phyloP scores from a whole-genome alignment of 2,329 filamentous ascomycete species.

The Cladobotryum protrusum region DNA sequence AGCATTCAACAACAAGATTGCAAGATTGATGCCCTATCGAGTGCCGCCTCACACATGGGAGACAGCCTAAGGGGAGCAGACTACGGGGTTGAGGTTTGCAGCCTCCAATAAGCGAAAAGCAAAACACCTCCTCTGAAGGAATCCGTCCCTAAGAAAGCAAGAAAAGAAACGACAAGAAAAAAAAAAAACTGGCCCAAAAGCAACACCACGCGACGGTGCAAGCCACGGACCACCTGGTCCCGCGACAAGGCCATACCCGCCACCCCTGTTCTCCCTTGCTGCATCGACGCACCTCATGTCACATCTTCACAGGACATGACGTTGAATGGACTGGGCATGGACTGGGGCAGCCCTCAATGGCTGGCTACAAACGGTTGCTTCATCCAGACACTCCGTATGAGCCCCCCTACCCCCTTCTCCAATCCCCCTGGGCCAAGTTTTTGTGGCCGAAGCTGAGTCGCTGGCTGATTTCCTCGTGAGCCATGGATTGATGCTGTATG shows the following conservation, averaged over 20 bases:
- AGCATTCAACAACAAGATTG: too few species aligned
- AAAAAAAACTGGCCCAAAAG: conserved; percentile 2
- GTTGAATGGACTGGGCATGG: conserved; percentile 1
- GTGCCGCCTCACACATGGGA: too few species aligned
- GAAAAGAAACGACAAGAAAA: background rate
- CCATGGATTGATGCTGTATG: conserved; percentile 9
- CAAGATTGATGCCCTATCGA: too few species aligned
- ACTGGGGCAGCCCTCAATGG: background rate
- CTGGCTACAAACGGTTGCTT: background rate
- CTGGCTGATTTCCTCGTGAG: conserved; percentile 7
- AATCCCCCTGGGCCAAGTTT: conserved; percentile 5
- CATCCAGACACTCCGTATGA: conserved; percentile 3
- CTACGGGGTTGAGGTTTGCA: too few species aligned
- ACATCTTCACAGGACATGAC: conserved; percentile 5
- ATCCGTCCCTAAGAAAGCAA: too few species aligned
- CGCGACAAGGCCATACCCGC: conserved; percentile 11
- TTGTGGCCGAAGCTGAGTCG: conserved; percentile 1
- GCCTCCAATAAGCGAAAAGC: background rate
- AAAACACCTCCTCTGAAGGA: background rate
- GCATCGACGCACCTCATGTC: conserved; percentile 9
- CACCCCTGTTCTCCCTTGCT: conserved; percentile 9
- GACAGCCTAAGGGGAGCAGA: too few species aligned
- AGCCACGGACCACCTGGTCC: conserved; percentile 10
- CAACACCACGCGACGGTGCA: conserved; percentile 7
- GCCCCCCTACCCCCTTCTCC: conserved; percentile 5